Conservation (phyloP, 352 stramenopile genomes). For the Phytophthora foliorum region DNA sequence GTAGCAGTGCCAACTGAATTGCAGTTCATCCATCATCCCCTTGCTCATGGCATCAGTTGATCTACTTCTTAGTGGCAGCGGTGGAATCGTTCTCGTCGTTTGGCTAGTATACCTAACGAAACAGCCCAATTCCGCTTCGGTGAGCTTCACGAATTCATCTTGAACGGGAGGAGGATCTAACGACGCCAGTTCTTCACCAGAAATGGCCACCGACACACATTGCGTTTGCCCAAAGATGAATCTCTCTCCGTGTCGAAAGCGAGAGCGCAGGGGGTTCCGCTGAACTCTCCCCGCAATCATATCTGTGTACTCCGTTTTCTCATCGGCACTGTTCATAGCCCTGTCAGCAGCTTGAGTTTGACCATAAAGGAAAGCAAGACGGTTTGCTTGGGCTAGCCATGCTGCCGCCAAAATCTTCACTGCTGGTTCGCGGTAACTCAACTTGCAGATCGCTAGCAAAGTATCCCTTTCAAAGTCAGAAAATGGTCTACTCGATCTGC, state of each 20-base stretch:
- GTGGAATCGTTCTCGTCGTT: too few relatives aligned
- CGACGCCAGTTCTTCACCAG: too few relatives aligned
- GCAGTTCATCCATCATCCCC: conserved; percentile 58
- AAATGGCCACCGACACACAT: conserved; percentile 4
- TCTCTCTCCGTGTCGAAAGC: conserved; percentile 32
- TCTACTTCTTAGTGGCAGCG: too few relatives aligned
- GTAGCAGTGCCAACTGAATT: conserved; percentile 52
- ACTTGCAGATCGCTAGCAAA: conserved; percentile 35
- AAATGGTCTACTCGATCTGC: conserved; percentile 45
- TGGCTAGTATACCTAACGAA: too few relatives aligned
- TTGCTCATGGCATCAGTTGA: too few relatives aligned
- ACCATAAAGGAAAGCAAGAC: conserved; percentile 50
- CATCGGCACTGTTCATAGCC: conserved; percentile 14
- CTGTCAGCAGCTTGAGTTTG: neutral
- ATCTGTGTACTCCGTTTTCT: conserved; percentile 29
- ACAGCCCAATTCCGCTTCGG: too few relatives aligned
- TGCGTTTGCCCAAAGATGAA: conserved; percentile 21
- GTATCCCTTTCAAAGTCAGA: conserved; percentile 30
- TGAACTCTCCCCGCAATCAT: conserved; percentile 22
- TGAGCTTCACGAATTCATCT: too few relatives aligned
- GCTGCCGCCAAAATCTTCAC: conserved; percentile 46
- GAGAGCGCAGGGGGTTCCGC: conserved; percentile 34
- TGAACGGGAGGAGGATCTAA: too few relatives aligned
- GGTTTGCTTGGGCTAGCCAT: too few relatives aligned
- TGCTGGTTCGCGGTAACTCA: conserved; percentile 52